phyloP scores from a whole-genome alignment of 345 rosid species.

The Gossypium anomalum region DNA sequence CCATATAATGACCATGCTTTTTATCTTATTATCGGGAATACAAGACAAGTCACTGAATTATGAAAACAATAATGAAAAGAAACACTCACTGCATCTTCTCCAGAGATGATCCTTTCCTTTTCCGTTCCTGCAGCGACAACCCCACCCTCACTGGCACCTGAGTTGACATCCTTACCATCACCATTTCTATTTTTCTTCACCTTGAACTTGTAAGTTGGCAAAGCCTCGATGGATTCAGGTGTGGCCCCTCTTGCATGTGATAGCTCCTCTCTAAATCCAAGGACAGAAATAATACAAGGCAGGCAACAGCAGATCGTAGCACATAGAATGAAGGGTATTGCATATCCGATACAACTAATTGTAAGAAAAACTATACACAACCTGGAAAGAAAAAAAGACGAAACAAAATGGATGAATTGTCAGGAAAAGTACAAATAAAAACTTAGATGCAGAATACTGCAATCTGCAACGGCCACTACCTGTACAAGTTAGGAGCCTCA shows the following conservation, averaged over 20 bases:
- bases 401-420: constrained; percentile 15
- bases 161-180: constrained; percentile 42
- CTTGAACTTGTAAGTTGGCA: constrained; percentile 93
- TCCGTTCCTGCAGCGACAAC: constrained; percentile 90
- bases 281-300: constrained; percentile 88
- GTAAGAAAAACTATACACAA: constrained; percentile 94
- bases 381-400: constrained; percentile 37
- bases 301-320: constrained; percentile 96
- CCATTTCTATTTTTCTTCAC: constrained; percentile 55
- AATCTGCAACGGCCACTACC: constrained; percentile 32
- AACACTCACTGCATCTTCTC: constrained; percentile 84
- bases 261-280: constrained; percentile 89
- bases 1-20: neutral
- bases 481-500: constrained; percentile 96
- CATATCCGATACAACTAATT: constrained; percentile 94
- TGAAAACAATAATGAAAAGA: neutral
- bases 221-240: constrained; percentile 73
- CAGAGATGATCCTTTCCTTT: constrained; percentile 69
- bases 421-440: neutral
- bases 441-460: neutral
- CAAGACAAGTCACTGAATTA: neutral
- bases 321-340: constrained; percentile 97
- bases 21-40: neutral
- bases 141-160: constrained; percentile 64
- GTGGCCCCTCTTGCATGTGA: constrained; percentile 91